These are phyloP conservation scores for Chytridium lagenaria DNA, from an alignment of 371 early-diverging fungal genomes.

Conservation along the genomic window DNA sequence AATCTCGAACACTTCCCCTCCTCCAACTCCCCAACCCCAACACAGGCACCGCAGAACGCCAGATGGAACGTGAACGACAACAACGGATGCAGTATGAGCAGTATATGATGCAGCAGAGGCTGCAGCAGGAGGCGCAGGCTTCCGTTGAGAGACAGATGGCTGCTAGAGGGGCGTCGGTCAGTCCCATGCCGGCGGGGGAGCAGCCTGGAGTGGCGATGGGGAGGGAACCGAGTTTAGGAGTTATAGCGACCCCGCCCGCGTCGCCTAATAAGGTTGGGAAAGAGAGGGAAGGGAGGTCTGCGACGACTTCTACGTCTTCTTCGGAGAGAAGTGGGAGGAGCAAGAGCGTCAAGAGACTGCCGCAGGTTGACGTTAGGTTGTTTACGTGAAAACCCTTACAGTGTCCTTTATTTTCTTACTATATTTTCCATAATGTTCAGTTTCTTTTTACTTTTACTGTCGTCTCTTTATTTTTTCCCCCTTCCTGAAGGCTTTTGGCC, in stretches of 20 bases:
- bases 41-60: background rate
- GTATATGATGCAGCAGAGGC: constrained; percentile 9
- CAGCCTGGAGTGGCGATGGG: background rate
- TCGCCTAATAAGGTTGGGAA: background rate
- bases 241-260: background rate
- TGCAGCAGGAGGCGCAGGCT: constrained; percentile 6
- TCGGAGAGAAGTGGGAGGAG: background rate
- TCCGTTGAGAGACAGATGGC: background rate
- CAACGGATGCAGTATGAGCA: constrained; percentile 13
- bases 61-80: constrained; percentile 2
- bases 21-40: background rate
- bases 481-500: background rate
- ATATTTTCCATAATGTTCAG: no score
- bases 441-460: no score
- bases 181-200: background rate
- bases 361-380: no score
- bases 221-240: background rate
- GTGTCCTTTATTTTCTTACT: no score
- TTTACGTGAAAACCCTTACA: no score
- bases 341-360: background rate
- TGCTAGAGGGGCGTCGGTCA: background rate
- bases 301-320: background rate
- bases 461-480: background rate
- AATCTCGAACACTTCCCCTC: background rate
- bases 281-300: background rate